phyloP scores from a whole-genome alignment of 495 filamentous ascomycete species.

The Lophiotrema nucula region DNA sequence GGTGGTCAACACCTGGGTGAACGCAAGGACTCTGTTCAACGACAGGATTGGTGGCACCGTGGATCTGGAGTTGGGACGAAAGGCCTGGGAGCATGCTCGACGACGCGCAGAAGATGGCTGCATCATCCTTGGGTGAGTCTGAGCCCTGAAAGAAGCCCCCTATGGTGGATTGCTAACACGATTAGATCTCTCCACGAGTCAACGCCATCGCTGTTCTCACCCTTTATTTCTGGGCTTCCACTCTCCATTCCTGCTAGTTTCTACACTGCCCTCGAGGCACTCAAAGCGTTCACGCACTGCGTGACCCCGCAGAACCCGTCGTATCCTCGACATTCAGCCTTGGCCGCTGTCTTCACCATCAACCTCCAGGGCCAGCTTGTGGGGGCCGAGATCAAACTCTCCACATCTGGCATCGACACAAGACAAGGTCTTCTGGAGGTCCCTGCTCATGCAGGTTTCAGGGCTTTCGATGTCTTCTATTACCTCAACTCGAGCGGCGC shows the following conservation, averaged over 20 bases:
- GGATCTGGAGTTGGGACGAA: slow-evolving; percentile 71
- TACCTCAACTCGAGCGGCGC: slow-evolving; percentile 89
- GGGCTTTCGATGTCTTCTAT: slow-evolving; percentile 98
- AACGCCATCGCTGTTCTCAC: slow-evolving; percentile 76
- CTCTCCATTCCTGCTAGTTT: slow-evolving; percentile 70
- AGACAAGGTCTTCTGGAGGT: slow-evolving; percentile 76
- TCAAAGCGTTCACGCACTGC: slow-evolving; percentile 82
- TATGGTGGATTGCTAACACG: slow-evolving; percentile 9
- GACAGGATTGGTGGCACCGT: slow-evolving; percentile 72
- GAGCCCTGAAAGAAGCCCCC: not conserved
- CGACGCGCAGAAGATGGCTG: slow-evolving; percentile 94
- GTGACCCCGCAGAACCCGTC: slow-evolving; percentile 89
- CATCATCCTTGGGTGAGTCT: slow-evolving; percentile 75
- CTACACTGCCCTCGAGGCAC: slow-evolving; percentile 70
- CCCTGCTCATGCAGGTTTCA: slow-evolving; percentile 73
- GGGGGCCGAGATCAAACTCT: slow-evolving; percentile 72
- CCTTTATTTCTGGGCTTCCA: slow-evolving; percentile 78
- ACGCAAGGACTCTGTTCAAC: slow-evolving; percentile 65
- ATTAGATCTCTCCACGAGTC: slow-evolving; percentile 82
- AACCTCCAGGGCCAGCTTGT: slow-evolving; percentile 76
- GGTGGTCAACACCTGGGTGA: slow-evolving; percentile 94
- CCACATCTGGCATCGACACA: slow-evolving; percentile 86
- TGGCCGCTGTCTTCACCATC: slow-evolving; percentile 78
- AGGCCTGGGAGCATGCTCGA: slow-evolving; percentile 96
- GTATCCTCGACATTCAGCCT: slow-evolving; percentile 73